phyloP scores from a whole-genome alignment of 140 eudicot genomes.

The Stevia rebaudiana region DNA sequence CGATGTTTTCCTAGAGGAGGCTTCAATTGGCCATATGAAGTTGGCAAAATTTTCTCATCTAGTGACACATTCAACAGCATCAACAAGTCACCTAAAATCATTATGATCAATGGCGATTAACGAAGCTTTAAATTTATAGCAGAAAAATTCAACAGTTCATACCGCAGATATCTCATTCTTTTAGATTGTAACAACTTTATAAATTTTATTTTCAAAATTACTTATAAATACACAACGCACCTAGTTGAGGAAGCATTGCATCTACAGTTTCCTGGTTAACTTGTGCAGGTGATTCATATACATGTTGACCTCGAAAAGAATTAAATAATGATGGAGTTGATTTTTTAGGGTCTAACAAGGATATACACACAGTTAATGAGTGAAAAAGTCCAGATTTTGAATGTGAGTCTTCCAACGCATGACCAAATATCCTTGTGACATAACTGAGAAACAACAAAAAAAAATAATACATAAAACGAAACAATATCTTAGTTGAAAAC shows the following conservation, averaged over 20 bases:
- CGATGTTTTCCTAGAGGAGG: slow-evolving; percentile 99
- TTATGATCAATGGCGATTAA: not conserved
- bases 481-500: not conserved
- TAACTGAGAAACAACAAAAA: slow-evolving; percentile 39
- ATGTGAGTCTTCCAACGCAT: slow-evolving; percentile 75
- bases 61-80: slow-evolving; percentile 57
- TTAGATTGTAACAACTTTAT: not conserved
- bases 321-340: slow-evolving; percentile 53
- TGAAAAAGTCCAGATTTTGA: slow-evolving; percentile 83
- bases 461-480: not conserved
- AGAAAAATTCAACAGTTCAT: not conserved
- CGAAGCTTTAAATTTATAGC: not conserved
- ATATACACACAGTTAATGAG: slow-evolving; percentile 83
- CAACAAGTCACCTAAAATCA: slow-evolving; percentile 64
- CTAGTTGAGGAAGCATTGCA: slow-evolving; percentile 94
- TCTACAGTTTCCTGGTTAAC: slow-evolving; percentile 77
- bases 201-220: not conserved
- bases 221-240: slow-evolving; percentile 31
- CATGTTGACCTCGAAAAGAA: slow-evolving; percentile 69
- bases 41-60: slow-evolving; percentile 76
- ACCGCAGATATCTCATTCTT: not conserved
- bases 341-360: slow-evolving; percentile 87
- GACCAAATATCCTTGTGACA: slow-evolving; percentile 74
- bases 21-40: slow-evolving; percentile 82
- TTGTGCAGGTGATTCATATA: slow-evolving; percentile 56